Evolutionary conservation across 306 rosid species (phyloP).

Genomic region (Acacia confusa): DNA sequence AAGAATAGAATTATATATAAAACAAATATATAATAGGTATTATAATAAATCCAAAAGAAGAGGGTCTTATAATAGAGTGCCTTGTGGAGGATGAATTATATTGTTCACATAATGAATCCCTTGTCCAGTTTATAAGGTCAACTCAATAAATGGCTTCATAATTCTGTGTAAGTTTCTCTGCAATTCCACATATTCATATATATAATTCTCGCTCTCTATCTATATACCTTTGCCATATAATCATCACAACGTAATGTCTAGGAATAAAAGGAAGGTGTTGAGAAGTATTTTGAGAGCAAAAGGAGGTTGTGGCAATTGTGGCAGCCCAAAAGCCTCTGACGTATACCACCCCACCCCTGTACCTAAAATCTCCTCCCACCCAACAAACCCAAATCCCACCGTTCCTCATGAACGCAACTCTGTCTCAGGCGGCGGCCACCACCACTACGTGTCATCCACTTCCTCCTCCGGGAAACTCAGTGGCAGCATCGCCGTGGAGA

Average conservation of each 20-base stretch:
- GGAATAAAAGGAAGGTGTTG: background rate
- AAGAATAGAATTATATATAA: too few relatives aligned
- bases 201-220: background rate
- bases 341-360: background rate
- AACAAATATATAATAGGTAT: background rate
- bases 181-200: background rate
- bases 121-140: background rate
- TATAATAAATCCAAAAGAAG: background rate
- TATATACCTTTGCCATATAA: background rate
- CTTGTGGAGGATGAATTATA: too few relatives aligned
- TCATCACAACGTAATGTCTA: background rate
- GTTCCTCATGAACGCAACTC: background rate
- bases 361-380: background rate
- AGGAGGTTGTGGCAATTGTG: background rate
- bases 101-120: too few relatives aligned
- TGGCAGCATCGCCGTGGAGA: background rate
- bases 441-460: background rate
- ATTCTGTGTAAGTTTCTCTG: background rate
- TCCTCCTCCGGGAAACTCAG: background rate
- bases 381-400: background rate
- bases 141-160: background rate
- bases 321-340: background rate
- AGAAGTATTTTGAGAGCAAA: background rate
- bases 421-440: background rate
- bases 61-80: background rate